phyloP scores from a whole-genome alignment of 768 basidiomycete genomes.

The Suillus bovinus region DNA sequence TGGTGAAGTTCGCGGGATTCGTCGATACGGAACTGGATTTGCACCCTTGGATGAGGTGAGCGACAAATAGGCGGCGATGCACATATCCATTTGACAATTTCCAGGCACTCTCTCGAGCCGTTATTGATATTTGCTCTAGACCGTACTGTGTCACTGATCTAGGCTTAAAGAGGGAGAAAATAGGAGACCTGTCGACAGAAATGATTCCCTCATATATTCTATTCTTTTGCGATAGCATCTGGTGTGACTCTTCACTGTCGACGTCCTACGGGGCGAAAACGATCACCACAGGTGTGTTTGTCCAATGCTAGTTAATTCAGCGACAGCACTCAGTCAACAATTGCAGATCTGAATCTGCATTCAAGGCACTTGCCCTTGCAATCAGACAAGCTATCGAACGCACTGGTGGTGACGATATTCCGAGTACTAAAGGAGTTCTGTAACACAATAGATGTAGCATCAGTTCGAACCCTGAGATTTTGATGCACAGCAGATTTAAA shows the following conservation, averaged over 20 bases:
- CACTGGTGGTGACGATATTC: conserved; percentile 88
- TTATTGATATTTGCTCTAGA: conserved; percentile 97
- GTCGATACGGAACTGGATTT: conserved; percentile 93
- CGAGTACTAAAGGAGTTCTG: conserved; percentile 96
- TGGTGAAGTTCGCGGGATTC: conserved; percentile 92
- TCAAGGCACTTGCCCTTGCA: conserved; percentile 96
- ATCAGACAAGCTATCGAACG: conserved; percentile 92
- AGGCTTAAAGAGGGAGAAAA: conserved; percentile 84
- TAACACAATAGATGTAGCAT: conserved; percentile 25
- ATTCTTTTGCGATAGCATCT: conserved; percentile 96
- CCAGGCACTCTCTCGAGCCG: conserved; percentile 92
- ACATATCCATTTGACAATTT: conserved; percentile 10
- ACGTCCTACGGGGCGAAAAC: conserved; percentile 92
- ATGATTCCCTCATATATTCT: conserved; percentile 98
- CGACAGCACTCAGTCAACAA: neutral
- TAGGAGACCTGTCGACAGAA: conserved; percentile 94
- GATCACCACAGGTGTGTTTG: conserved; percentile 89
- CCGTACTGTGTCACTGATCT: conserved; percentile 95
- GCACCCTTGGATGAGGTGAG: conserved; percentile 94
- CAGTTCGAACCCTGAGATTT: neutral
- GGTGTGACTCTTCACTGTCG: conserved; percentile 93
- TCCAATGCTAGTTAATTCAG: neutral
- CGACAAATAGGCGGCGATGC: conserved; percentile 16
- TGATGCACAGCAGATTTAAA: neutral
- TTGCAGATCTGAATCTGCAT: conserved; percentile 89